Evolutionary conservation across 2,329 filamentous ascomycete genomes (phyloP), one percentile per base, ranked within the genome.

Genomic region (Pseudocercospora eumusae): DNA sequence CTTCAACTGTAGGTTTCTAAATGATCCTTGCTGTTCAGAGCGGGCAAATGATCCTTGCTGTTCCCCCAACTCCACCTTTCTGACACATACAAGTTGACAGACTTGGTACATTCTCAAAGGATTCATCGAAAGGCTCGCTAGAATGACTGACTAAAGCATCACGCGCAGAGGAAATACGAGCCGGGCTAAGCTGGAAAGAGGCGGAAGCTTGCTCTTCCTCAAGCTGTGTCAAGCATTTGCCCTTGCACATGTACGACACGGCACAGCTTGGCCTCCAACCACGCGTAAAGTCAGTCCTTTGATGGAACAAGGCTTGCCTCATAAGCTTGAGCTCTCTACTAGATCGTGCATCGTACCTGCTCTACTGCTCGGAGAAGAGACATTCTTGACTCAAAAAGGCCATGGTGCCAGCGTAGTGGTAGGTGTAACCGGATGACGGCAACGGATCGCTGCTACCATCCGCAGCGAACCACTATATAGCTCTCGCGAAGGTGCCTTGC

Each of bases 161-260:
- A 56, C 36, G 33, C 53, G 53, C 53, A 20, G 18, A 42, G 50
- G 33, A 15, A 56, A 56, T 56, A 56, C 53, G 53, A 56, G 53
- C 18, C 20, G 27, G 21, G 53, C 53, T 56, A 56, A 33, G 18
- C 23, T 54, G 50, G 27, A 54, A 47, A 25, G 18, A 47, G 44
- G 44, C 18, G 44, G 44, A 47, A 47, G 44, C 18, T 47, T 47
- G 44, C 44, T 21, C 44, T 25, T 47, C 21, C 20, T 25, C 44
- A 47, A 52, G 47, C 47, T 56, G 31, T 15, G 53, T 40, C 53
- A 56, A 42, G 53, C 53, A 42, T 56, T 21, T 23, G 31, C 33
- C 53, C 53, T 44, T 40, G 53, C 53, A 52, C 47, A 52, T 28
- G 47, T 27, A 21, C 53, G 53, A n/a, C 31, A 44, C 18, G 10